phyloP scores from a whole-genome alignment of 495 filamentous ascomycete genomes.

The Ramalina peruviana region DNA sequence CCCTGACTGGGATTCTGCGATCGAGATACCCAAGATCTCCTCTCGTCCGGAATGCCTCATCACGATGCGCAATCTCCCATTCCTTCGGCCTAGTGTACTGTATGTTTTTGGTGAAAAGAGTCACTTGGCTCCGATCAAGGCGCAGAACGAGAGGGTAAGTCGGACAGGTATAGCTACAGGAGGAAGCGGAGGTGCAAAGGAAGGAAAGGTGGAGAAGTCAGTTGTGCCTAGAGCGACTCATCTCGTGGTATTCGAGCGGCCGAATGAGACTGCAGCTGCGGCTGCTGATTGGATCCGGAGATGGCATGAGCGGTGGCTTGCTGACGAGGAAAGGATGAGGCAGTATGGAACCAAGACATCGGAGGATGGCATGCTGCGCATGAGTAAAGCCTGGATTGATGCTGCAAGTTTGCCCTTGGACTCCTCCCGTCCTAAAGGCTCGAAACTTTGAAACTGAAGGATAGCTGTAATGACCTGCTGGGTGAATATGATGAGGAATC shows the following conservation, averaged over 20 bases:
- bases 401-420: neutral
- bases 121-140: slow-evolving; percentile 8
- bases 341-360: neutral
- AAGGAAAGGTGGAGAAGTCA: slow-evolving; percentile 43
- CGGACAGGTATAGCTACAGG: slow-evolving; percentile 48
- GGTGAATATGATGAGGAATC: no score
- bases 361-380: neutral
- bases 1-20: slow-evolving; percentile 29
- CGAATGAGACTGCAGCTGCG: neutral
- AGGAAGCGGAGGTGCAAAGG: slow-evolving; percentile 49
- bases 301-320: neutral
- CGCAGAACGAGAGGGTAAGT: slow-evolving; percentile 43
- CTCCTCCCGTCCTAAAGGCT: neutral
- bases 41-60: slow-evolving; percentile 14
- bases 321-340: neutral
- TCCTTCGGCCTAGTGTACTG: neutral
- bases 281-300: neutral
- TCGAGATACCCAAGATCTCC: slow-evolving; percentile 7
- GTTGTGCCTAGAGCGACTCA: slow-evolving; percentile 30
- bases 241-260: neutral
- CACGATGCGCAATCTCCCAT: neutral
- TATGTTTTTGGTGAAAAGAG: slow-evolving; percentile 3
- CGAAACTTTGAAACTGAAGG: neutral
- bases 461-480: neutral
- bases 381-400: neutral